Conservation (phyloP, 768 basidiomycete genomes). For the Termitomyces sp. region DNA sequence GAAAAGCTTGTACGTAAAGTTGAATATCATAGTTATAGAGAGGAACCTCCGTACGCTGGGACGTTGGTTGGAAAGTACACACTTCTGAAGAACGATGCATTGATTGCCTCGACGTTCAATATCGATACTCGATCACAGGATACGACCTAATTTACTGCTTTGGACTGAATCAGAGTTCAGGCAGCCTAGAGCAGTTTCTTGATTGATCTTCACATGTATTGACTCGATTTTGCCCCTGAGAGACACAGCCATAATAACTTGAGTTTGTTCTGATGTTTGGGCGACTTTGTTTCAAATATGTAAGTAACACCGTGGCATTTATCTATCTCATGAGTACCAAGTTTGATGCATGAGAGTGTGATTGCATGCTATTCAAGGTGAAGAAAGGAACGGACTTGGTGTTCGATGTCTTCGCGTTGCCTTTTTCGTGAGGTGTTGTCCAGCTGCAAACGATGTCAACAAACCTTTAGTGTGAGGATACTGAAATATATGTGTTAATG, state of each 20-base stretch:
- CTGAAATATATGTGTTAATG: background rate
- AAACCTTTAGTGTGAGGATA: background rate
- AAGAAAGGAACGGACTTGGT: background rate
- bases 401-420: background rate
- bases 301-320: background rate
- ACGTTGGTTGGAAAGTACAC: background rate
- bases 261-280: too few species aligned
- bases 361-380: background rate
- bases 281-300: too few species aligned
- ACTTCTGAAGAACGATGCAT: background rate
- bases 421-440: background rate
- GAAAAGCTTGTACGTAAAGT: too few species aligned
- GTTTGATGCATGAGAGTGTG: background rate
- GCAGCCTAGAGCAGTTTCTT: too few species aligned
- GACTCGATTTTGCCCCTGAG: too few species aligned
- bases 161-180: too few species aligned
- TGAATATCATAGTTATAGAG: too few species aligned
- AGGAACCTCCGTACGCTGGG: too few species aligned
- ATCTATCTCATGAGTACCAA: background rate
- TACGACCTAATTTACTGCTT: too few species aligned
- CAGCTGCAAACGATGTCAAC: background rate
- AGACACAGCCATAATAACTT: too few species aligned
- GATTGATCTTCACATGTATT: too few species aligned
- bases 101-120: background rate
- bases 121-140: too few species aligned